Evolutionary conservation across 805 yeast genomes (phyloP), one percentile per base, ranked within the genome.

Genomic region (Yamadazyma phyllophila): DNA sequence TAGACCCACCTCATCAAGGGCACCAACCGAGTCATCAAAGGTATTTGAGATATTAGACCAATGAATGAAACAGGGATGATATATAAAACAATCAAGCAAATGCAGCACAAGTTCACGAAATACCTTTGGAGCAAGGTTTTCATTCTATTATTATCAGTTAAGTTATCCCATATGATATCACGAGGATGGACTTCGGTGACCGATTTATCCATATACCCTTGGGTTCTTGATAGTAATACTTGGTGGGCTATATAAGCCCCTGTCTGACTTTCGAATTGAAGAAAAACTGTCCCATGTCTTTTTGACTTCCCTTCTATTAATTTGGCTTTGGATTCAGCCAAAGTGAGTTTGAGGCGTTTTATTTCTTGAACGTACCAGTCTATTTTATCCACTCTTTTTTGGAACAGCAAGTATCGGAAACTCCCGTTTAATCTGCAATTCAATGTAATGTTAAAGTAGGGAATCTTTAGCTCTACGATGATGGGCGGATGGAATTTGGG

Each of bases 1-100:
- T 78, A 70, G 9, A 85, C 51, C 80, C 85, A 79, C 1, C 69
- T 60, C 27, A 85, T 62, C 29, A 78, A 71, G 0, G 95, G 94
- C 20, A 85, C 63, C 39, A 84, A 65, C 20, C 75, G 71, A 0
- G 84, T 76, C 39, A 87, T 60, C 49, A 81, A 76, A 0, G 91
- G 88, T 2, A 83, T 68, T 54, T 89, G 96, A 0, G 95, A 80
- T 0, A 90, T 65, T 26, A 88, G 65, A 0, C 92, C 90, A 13
- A 88, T 81, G 47, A 86, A 73, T 0, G 96, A 88, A 1, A 89
- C 92, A 0, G 97, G 97, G 1, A 89, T 62, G 1, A 88, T 87
- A 83, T 96, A 90, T 34, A 65, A 58, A 3, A 74, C 51, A 4
- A 84, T 81, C 1, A 88, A 65, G 1, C 71, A 48, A 7, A 79